Base-by-base conservation (phyloP, 257 asterid genomes). In the Primulina tabacum region DNA sequence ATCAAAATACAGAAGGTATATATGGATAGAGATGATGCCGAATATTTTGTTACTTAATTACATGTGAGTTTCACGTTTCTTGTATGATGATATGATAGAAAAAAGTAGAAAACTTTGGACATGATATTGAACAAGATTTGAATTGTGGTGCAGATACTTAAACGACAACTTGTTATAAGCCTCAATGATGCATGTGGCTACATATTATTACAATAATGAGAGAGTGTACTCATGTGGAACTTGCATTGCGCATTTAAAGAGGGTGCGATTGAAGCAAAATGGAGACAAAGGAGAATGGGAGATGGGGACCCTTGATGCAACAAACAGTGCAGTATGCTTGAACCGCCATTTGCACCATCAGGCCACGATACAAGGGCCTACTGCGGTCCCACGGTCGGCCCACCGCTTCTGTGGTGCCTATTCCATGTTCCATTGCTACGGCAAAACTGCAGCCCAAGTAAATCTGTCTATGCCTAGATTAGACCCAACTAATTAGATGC, bases 261-360 rank as follows among this genome's bases (percentile, higher is more conserved):
- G 40, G n/a, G 37, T 28, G 17, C 72, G 40, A 5, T 56, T 14
- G 30, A 69, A 71, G 50, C 35, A 79, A 67, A 65, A 18, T 71
- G 77, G 82, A 77, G 65, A 71, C 67, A 21, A 58, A 63, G 20
- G 74, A 61, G 72, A 40, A 65, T 74, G 78, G 81, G 67, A 73
- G 62, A 24, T 60, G 35, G 64, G 67, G 65, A 33, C 50, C 37
- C 61, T 57, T 24, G 50, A 50, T 14, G 53, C 12, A 62, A 70
- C 77, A 79, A 89, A 87, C 92, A 84, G 30, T 63, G 68, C 35
- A 74, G 73, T 82, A 80, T 86, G 87, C 81, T 79, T 75, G 69
- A 68, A 80, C 89, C 87, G 77, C 75, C 89, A 74, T 60, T 72
- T 79, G 80, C 76, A 75, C 71, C 78, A 75, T 70, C 78, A 67